phyloP scores from a whole-genome alignment of 2,329 filamentous ascomycete genomes.

The Triangularia verruculosa region DNA sequence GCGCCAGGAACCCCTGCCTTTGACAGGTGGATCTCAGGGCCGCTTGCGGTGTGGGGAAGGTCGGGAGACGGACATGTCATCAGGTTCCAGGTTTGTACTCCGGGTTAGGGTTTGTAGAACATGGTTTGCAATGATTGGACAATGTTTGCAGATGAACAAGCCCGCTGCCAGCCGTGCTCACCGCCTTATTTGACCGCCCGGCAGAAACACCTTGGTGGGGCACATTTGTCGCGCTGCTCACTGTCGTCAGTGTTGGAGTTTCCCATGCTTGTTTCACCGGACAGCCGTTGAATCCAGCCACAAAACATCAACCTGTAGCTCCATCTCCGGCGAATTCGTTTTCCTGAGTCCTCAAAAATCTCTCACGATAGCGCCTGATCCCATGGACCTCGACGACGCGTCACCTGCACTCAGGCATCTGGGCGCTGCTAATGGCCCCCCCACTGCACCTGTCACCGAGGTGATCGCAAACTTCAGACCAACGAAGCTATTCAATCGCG shows the following conservation, averaged over 20 bases:
- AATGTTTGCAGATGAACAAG: not conserved
- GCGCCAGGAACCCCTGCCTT: not conserved
- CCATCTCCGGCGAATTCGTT: not conserved
- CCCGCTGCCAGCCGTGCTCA: not conserved
- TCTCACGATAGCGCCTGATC: slow-evolving; percentile 47
- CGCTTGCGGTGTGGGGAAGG: slow-evolving; percentile 3
- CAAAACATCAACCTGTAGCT: not conserved
- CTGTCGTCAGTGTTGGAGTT: not conserved
- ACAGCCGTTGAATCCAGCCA: not conserved
- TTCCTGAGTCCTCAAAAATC: slow-evolving; percentile 5
- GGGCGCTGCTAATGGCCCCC: slow-evolving; percentile 37
- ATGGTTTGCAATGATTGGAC: not conserved
- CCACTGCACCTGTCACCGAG: slow-evolving; percentile 69
- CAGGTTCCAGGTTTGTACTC: not conserved
- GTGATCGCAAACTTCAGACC: slow-evolving; percentile 76
- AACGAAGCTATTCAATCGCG: slow-evolving; percentile 66
- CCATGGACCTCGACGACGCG: slow-evolving; percentile 55
- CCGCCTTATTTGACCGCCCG: slow-evolving; percentile 19
- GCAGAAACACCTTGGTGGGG: slow-evolving; percentile 20
- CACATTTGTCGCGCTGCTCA: not conserved
- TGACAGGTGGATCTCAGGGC: not conserved
- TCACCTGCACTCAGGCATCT: slow-evolving; percentile 49
- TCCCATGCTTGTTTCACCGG: not conserved
- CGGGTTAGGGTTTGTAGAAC: not conserved
- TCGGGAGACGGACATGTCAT: not conserved